Evolutionary conservation across 371 early-diverging fungal species (phyloP).

Genomic region (Actinomortierella ambigua): DNA sequence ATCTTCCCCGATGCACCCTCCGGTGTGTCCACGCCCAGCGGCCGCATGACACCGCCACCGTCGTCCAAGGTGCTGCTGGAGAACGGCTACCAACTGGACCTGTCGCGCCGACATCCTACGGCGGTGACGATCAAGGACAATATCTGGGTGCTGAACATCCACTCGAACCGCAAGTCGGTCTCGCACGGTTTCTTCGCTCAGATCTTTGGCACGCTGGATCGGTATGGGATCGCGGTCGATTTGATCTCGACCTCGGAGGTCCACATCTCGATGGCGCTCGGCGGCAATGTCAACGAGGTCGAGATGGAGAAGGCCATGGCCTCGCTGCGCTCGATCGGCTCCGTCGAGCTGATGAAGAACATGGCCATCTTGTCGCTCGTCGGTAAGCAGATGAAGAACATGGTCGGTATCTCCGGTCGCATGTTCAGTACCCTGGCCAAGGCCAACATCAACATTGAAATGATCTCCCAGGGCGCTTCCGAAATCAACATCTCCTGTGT

Average conservation of each 20-base stretch:
- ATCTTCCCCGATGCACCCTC: constrained; percentile 75
- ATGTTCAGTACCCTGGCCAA: constrained; percentile 94
- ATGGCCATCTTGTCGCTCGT: constrained; percentile 96
- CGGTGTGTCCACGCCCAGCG: constrained; percentile 51
- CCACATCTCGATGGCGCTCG: constrained; percentile 95
- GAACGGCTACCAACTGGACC: constrained; percentile 74
- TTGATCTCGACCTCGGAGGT: constrained; percentile 96
- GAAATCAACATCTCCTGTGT: constrained; percentile 99
- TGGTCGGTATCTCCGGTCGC: constrained; percentile 93
- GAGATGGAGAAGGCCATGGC: constrained; percentile 71
- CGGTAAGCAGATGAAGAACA: constrained; percentile 94
- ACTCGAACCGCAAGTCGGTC: constrained; percentile 92
- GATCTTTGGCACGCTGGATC: constrained; percentile 90
- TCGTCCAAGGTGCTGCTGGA: constrained; percentile 72
- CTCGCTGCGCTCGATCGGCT: constrained; percentile 74
- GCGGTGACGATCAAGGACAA: constrained; percentile 98
- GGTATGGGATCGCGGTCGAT: constrained; percentile 91
- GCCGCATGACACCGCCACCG: constrained; percentile 59
- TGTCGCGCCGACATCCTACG: constrained; percentile 83
- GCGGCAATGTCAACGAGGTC: constrained; percentile 63
- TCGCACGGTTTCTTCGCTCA: constrained; percentile 96
- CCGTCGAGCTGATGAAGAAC: constrained; percentile 75
- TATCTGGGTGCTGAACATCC: constrained; percentile 91
- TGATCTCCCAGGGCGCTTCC: constrained; percentile 97
- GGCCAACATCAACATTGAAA: constrained; percentile 94